Evolutionary conservation across 148 eudicot species (phyloP).

Genomic region (Salicornia ramosissima): DNA sequence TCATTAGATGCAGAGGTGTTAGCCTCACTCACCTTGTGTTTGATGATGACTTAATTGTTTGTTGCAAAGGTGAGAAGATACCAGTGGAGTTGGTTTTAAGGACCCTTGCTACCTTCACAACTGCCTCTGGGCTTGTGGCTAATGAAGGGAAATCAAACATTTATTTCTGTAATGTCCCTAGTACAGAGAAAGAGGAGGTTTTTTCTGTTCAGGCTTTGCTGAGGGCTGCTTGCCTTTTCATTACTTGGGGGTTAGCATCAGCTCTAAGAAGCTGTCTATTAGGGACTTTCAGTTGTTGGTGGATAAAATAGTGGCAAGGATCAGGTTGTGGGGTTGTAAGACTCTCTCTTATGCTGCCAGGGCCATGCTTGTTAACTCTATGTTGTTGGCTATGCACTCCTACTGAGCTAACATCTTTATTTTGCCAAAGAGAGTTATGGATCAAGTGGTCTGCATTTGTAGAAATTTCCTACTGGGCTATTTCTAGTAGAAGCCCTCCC

Average conservation of each 20-base stretch:
- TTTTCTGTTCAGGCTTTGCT: background rate
- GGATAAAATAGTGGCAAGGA: background rate
- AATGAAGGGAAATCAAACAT: background rate
- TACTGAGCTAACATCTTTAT: background rate
- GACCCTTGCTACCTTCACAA: background rate
- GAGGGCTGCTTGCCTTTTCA: background rate
- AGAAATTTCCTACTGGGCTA: background rate
- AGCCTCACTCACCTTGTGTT: background rate
- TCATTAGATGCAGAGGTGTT: background rate
- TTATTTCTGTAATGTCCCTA: background rate
- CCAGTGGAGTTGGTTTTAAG: background rate
- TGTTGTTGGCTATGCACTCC: background rate
- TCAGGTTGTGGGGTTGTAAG: background rate
- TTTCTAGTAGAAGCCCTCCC: too few relatives aligned
- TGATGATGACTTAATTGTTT: background rate
- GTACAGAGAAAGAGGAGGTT: accelerated
- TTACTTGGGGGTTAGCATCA: background rate
- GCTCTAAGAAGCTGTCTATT: background rate
- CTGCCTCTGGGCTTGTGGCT: background rate
- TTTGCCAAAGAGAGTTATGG: background rate
- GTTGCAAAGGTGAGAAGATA: background rate
- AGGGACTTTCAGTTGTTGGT: background rate
- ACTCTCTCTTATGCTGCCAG: background rate
- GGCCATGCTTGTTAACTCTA: background rate
- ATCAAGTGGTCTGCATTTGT: background rate